Conservation (phyloP, 2,329 filamentous ascomycete species). For the Exophiala aquamarina region DNA sequence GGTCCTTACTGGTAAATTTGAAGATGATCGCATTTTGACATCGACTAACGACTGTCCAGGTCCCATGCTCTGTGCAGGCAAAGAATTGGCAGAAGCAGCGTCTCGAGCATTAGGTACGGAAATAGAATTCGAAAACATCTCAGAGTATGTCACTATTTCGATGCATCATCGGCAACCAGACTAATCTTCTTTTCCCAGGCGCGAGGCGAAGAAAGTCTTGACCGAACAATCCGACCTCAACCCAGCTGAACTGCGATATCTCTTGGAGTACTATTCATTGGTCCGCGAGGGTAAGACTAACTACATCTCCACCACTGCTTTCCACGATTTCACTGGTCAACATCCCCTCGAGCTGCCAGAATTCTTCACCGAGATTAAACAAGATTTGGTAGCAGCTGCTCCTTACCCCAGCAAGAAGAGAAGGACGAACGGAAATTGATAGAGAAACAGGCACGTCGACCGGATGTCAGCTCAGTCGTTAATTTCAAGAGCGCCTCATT, state of each 20-base stretch:
- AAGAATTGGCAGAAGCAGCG: constrained; percentile 49
- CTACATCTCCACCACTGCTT: constrained; percentile 53
- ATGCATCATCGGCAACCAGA: not conserved
- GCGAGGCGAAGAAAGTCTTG: constrained; percentile 39
- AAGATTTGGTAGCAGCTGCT: constrained; percentile 33
- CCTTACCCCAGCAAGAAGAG: constrained; percentile 33
- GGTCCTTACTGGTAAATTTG: constrained; percentile 45
- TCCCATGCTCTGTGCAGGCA: constrained; percentile 47
- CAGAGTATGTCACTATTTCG: constrained; percentile 36
- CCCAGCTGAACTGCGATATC: constrained; percentile 35
- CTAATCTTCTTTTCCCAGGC: constrained; percentile 8
- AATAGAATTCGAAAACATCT: constrained; percentile 50
- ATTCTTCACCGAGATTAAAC: constrained; percentile 50
- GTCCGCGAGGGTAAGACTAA: constrained; percentile 56
- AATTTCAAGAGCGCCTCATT: too few relatives aligned
- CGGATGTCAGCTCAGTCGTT: too few relatives aligned
- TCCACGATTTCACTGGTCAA: constrained; percentile 49
- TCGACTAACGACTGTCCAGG: constrained; percentile 31
- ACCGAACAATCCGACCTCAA: constrained; percentile 38
- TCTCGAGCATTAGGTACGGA: constrained; percentile 44
- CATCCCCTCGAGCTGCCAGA: constrained; percentile 49
- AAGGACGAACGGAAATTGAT: constrained; percentile 20
- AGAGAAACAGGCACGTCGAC: too few relatives aligned
- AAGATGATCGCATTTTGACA: not conserved
- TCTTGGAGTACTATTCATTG: constrained; percentile 41